Evolutionary conservation across 2,329 filamentous ascomycete species (phyloP).

Genomic region (Phyllosticta paracitricarpa): DNA sequence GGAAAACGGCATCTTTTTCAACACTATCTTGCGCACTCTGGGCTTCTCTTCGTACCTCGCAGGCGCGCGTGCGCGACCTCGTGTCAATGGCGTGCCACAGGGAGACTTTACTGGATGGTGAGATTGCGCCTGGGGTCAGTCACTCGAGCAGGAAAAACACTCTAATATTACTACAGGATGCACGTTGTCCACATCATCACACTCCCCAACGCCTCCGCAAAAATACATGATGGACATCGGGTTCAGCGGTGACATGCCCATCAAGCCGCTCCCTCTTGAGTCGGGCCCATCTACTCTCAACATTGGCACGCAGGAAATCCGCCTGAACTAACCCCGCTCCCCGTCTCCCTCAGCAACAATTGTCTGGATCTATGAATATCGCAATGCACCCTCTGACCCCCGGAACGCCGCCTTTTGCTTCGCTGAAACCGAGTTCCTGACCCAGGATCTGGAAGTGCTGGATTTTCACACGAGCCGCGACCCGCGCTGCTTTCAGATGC

Average conservation of each 20-base stretch:
- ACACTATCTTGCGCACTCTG: constrained; percentile 41
- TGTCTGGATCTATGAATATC: constrained; percentile 55
- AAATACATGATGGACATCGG: constrained; percentile 51
- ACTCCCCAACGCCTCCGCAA: constrained; percentile 35
- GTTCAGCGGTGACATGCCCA: constrained; percentile 55
- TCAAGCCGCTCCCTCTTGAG: constrained; percentile 45
- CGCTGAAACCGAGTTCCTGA: constrained; percentile 29
- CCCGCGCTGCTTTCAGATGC: constrained; percentile 24
- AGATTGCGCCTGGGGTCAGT: constrained; percentile 13
- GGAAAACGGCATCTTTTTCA: constrained; percentile 47
- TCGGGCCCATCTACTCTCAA: constrained; percentile 23
- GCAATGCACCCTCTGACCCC: constrained; percentile 23
- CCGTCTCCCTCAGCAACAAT: constrained; percentile 31
- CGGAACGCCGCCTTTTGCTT: constrained; percentile 38
- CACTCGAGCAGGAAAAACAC: constrained; percentile 13
- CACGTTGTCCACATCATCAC: constrained; percentile 55
- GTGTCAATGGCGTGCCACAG: constrained; percentile 21
- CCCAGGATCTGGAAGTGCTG: constrained; percentile 30
- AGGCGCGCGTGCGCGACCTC: constrained; percentile 37
- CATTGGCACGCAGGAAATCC: constrained; percentile 47
- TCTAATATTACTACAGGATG: constrained; percentile 24
- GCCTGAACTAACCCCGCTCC: constrained; percentile 43
- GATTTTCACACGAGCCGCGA: constrained; percentile 27
- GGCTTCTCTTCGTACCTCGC: constrained; percentile 46
- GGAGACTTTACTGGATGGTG: constrained; percentile 41